phyloP scores from a whole-genome alignment of 768 basidiomycete species.

The Xerocomus potaroensis region DNA sequence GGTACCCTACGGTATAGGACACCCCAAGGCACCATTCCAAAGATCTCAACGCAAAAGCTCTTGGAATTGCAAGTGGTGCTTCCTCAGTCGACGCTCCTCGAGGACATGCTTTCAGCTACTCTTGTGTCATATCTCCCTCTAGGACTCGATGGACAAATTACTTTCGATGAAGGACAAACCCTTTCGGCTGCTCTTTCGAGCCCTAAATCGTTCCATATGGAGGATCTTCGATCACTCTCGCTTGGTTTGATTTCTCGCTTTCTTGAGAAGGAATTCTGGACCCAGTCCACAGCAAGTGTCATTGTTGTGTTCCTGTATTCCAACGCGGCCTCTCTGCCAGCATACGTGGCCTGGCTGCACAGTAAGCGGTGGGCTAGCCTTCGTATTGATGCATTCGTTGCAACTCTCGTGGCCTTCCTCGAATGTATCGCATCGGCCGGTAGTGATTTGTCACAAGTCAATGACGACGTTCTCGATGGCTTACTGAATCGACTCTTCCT shows the following conservation, averaged over 20 bases:
- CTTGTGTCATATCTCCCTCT: constrained; percentile 34
- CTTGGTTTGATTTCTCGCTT: constrained; percentile 32
- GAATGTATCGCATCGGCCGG: constrained; percentile 31
- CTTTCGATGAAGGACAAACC: constrained; percentile 3
- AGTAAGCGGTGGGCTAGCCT: constrained; percentile 12
- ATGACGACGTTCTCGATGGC: constrained; percentile 27
- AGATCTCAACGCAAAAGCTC: constrained; percentile 35
- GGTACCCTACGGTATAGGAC: constrained; percentile 24
- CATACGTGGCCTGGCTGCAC: constrained; percentile 40
- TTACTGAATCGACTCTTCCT: constrained; percentile 27
- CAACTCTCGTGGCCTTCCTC: constrained; percentile 45
- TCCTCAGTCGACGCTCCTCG: constrained; percentile 36
- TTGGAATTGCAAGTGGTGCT: constrained; percentile 35
- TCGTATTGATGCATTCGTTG: constrained; percentile 29
- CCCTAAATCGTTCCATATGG: neutral
- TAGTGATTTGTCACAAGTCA: constrained; percentile 16
- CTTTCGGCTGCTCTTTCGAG: constrained; percentile 7
- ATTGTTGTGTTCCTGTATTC: constrained; percentile 44
- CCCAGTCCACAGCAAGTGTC: constrained; percentile 39
- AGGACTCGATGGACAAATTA: constrained; percentile 23
- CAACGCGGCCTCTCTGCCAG: constrained; percentile 21
- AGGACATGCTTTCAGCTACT: constrained; percentile 44
- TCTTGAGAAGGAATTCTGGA: constrained; percentile 42
- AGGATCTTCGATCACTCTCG: constrained; percentile 8
- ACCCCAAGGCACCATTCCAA: neutral